These are phyloP conservation scores for Monosporascus sp. DNA, from an alignment of 2,329 filamentous ascomycete species.

Conservation along the genomic window DNA sequence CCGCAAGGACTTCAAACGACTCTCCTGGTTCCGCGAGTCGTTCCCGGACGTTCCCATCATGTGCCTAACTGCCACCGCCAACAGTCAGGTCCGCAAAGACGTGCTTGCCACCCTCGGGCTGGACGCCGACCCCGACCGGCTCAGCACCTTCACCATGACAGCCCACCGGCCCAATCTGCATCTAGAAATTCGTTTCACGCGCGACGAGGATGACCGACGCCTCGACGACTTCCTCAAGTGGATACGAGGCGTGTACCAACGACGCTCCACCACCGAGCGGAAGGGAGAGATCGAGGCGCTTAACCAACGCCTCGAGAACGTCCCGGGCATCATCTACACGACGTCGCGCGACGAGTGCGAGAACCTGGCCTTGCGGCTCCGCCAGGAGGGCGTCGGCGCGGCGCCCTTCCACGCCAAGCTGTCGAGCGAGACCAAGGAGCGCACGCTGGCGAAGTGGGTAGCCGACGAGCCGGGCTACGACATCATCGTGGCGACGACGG, in stretches of 20 bases:
- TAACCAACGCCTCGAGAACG: conserved; percentile 55
- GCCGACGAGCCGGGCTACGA: conserved; percentile 72
- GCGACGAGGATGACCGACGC: conserved; percentile 67
- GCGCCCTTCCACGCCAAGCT: conserved; percentile 70
- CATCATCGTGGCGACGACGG: conserved; percentile 90
- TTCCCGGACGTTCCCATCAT: conserved; percentile 87
- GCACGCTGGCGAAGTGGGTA: conserved; percentile 68
- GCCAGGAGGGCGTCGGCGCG: conserved; percentile 66
- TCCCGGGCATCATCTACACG: conserved; percentile 77
- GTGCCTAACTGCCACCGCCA: conserved; percentile 89
- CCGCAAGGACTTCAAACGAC: conserved; percentile 81
- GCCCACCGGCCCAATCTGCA: conserved; percentile 83
- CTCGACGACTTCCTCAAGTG: conserved; percentile 71
- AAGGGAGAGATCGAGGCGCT: conserved; percentile 51
- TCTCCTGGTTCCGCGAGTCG: conserved; percentile 78
- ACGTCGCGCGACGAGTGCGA: conserved; percentile 72
- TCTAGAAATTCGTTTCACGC: conserved; percentile 81
- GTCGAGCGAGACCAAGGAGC: conserved; percentile 62
- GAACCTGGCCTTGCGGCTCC: conserved; percentile 59
- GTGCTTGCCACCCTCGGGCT: conserved; percentile 73
- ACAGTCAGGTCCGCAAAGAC: conserved; percentile 73
- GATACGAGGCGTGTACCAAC: conserved; percentile 67
- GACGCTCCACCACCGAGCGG: conserved; percentile 58
- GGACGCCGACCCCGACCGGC: conserved; percentile 48
- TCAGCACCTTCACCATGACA: conserved; percentile 76